These are phyloP conservation scores for Amoebophrya sp. DNA, from an alignment of 169 alveolate genomes.

Conservation along the genomic window DNA sequence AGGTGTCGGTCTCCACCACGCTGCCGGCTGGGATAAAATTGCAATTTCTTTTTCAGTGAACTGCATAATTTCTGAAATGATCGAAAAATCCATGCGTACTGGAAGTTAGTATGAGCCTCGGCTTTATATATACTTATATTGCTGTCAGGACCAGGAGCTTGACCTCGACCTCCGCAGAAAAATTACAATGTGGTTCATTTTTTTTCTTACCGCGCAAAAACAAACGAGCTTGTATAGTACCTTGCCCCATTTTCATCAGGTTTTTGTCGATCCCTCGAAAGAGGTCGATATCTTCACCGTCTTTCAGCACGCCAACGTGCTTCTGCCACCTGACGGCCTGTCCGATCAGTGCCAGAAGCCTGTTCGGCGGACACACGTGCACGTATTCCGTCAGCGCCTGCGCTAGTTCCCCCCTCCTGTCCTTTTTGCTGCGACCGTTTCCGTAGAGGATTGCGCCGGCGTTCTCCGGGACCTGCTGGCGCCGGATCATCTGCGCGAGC, in stretches of 20 bases:
- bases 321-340: not conserved
- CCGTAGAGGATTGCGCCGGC: not conserved
- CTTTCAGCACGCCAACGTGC: not conserved
- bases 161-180: too few relatives aligned
- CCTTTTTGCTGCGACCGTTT: not conserved
- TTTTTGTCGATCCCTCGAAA: not conserved
- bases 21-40: not conserved
- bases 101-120: too few relatives aligned
- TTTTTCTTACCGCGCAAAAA: too few relatives aligned
- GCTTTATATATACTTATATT: too few relatives aligned
- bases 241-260: too few relatives aligned
- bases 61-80: too few relatives aligned
- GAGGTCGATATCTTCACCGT: not conserved
- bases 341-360: not conserved
- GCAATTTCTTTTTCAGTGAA: too few relatives aligned
- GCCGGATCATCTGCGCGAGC: not conserved
- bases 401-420: not conserved
- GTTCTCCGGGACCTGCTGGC: not conserved
- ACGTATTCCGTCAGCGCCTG: not conserved
- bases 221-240: too few relatives aligned
- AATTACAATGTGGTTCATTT: too few relatives aligned
- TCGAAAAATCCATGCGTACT: too few relatives aligned
- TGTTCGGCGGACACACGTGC: slow-evolving; percentile 9
- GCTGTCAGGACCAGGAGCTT: too few relatives aligned
- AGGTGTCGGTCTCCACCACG: not conserved